Percentiles rank a stretch among this genome's conserved stretches.
phyloP scores from a whole-genome alignment of 257 asterid species.

The Nicotiana obtusifolia region DNA sequence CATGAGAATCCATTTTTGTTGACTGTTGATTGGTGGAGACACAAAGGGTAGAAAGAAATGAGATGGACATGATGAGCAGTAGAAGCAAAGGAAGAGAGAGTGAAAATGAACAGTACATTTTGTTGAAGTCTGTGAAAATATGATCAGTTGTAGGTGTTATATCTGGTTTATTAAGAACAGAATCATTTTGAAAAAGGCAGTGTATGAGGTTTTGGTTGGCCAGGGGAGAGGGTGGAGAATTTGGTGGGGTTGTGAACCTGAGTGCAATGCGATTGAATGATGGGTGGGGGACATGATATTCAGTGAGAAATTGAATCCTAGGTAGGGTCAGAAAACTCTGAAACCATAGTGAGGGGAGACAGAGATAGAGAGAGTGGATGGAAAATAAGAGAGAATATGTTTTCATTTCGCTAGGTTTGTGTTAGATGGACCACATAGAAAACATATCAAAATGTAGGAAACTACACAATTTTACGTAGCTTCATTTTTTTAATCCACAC shows the following conservation, averaged over 20 bases:
- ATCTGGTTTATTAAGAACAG: neutral
- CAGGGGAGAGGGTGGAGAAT: slow-evolving; percentile 5
- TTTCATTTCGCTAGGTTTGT: neutral
- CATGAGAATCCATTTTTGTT: slow-evolving; percentile 38
- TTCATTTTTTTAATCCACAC: too few species aligned
- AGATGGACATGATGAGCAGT: slow-evolving; percentile 9
- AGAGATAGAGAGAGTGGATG: slow-evolving; percentile 8
- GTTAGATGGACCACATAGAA: too few species aligned
- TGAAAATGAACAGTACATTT: slow-evolving; percentile 36
- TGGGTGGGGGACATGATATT: slow-evolving; percentile 31
- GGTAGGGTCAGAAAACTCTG: slow-evolving; percentile 36
- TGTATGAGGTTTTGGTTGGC: neutral
- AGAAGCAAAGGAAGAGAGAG: slow-evolving; percentile 23
- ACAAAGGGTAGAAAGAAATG: slow-evolving; percentile 7
- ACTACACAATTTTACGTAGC: too few species aligned
- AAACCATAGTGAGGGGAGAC: neutral
- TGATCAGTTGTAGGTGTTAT: neutral
- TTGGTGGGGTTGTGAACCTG: slow-evolving; percentile 25
- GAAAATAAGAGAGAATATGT: neutral
- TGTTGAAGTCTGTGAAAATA: slow-evolving; percentile 5
- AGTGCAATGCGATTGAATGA: slow-evolving; percentile 59
- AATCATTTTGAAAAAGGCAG: neutral
- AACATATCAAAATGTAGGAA: too few species aligned
- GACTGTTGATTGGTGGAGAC: slow-evolving; percentile 18
- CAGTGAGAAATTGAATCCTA: slow-evolving; percentile 28